phyloP scores from a whole-genome alignment of 768 basidiomycete species.

The Kwoniella pini region DNA sequence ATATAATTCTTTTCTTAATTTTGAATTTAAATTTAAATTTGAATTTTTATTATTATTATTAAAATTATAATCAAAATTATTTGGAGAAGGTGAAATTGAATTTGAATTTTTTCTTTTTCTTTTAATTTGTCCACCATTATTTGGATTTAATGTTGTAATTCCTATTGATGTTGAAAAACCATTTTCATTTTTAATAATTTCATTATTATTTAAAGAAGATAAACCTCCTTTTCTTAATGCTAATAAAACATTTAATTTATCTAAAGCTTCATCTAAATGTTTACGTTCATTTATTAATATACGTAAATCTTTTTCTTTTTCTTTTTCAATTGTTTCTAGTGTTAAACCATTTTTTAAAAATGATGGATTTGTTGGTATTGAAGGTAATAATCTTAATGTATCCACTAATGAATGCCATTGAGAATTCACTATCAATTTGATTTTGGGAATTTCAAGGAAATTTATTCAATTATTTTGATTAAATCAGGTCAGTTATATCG shows the following conservation, averaged over 20 bases:
- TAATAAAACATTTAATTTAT: slow-evolving; percentile 38
- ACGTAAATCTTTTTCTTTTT: slow-evolving; percentile 11
- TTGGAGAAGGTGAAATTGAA: slow-evolving; percentile 4
- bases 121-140: slow-evolving; percentile 10
- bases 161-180: no score
- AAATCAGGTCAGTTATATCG: no score
- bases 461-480: no score
- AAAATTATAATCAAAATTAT: neutral
- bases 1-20: slow-evolving; percentile 43
- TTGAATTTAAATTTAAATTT: slow-evolving; percentile 18
- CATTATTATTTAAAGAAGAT: no score
- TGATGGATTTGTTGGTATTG: slow-evolving; percentile 16
- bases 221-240: slow-evolving; percentile 24
- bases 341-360: neutral
- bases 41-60: slow-evolving; percentile 27
- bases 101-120: slow-evolving; percentile 24
- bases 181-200: no score
- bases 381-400: slow-evolving; percentile 37
- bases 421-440: slow-evolving; percentile 22
- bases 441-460: neutral
- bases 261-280: slow-evolving; percentile 33
- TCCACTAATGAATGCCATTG: slow-evolving; percentile 47
- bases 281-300: slow-evolving; percentile 22
- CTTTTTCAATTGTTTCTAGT: neutral
- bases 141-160: neutral